Evolutionary conservation across 768 basidiomycete genomes (phyloP).

Genomic region (Bullera alba): DNA sequence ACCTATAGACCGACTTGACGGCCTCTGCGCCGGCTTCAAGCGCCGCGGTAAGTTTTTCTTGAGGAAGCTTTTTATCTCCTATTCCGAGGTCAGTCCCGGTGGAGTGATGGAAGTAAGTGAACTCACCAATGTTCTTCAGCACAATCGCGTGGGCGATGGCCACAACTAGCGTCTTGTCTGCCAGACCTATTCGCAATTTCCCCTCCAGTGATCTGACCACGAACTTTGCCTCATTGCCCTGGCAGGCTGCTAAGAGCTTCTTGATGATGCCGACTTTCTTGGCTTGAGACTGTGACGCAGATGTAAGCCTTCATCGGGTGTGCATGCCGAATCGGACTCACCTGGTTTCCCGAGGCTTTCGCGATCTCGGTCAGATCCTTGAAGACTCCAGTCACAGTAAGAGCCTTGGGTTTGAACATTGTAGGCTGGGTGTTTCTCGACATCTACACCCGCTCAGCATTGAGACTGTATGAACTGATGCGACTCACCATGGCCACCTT

Average conservation of each 20-base stretch:
- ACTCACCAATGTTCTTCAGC: slow-evolving; percentile 61
- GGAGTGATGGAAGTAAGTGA: not conserved
- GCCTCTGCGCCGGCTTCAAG: slow-evolving; percentile 69
- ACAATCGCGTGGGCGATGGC: slow-evolving; percentile 88
- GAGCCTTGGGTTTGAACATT: slow-evolving; percentile 83
- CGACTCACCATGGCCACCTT: slow-evolving; percentile 81
- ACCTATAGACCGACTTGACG: slow-evolving; percentile 93
- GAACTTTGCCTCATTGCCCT: slow-evolving; percentile 89
- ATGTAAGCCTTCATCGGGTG: not conserved
- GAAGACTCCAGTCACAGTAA: slow-evolving; percentile 85
- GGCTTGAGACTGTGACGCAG: slow-evolving; percentile 65
- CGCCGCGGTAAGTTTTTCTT: slow-evolving; percentile 63
- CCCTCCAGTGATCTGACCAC: slow-evolving; percentile 92
- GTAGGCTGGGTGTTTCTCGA: slow-evolving; percentile 87
- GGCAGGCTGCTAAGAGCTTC: slow-evolving; percentile 84
- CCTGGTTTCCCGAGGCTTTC: slow-evolving; percentile 71
- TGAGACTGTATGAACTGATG: not conserved
- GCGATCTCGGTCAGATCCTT: slow-evolving; percentile 86
- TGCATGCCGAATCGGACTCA: slow-evolving; percentile 44
- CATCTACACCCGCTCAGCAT: slow-evolving; percentile 52
- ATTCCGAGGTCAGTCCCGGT: slow-evolving; percentile 40
- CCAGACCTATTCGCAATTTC: slow-evolving; percentile 93
- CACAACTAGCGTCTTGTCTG: slow-evolving; percentile 89
- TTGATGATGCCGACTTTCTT: slow-evolving; percentile 95
- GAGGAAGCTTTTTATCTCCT: slow-evolving; percentile 68